Evolutionary conservation across 768 basidiomycete species (phyloP).

Genomic region (Suillus subalutaceus): DNA sequence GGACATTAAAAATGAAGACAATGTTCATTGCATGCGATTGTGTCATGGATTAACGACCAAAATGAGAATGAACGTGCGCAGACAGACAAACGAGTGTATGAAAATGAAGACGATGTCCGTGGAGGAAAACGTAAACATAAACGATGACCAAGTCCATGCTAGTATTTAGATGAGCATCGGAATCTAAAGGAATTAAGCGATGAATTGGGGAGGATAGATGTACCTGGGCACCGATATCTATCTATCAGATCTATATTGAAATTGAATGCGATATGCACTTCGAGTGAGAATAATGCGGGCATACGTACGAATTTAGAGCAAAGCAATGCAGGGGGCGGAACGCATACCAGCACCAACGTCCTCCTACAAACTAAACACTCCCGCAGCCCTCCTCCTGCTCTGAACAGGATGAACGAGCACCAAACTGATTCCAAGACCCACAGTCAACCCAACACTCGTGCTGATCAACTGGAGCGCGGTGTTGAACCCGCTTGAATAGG

Average conservation of each 20-base stretch:
- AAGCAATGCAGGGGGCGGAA: background rate
- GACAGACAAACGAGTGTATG: no score
- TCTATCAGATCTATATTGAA: background rate
- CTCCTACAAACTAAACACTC: constrained; percentile 60
- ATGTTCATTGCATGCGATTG: background rate
- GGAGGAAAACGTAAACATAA: background rate
- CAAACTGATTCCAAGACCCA: constrained; percentile 74
- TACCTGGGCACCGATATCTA: background rate
- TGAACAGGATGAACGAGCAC: constrained; percentile 67
- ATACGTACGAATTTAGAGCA: background rate
- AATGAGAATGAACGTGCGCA: background rate
- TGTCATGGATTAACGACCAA: background rate
- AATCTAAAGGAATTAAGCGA: background rate
- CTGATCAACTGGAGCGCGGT: constrained; percentile 77
- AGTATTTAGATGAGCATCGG: background rate
- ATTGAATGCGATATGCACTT: background rate
- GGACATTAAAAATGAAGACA: background rate
- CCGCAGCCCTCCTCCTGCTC: constrained; percentile 57
- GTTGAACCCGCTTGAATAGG: constrained; percentile 72
- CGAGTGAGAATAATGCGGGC: background rate
- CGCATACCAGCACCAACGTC: background rate
- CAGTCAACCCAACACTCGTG: constrained; percentile 78
- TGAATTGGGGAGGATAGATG: background rate
- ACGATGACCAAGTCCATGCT: background rate
- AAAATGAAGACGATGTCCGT: constrained; percentile 1